These are phyloP conservation scores for Gloeopeniophorella convolvens DNA, from an alignment of 768 basidiomycete genomes.

Conservation along the genomic window DNA sequence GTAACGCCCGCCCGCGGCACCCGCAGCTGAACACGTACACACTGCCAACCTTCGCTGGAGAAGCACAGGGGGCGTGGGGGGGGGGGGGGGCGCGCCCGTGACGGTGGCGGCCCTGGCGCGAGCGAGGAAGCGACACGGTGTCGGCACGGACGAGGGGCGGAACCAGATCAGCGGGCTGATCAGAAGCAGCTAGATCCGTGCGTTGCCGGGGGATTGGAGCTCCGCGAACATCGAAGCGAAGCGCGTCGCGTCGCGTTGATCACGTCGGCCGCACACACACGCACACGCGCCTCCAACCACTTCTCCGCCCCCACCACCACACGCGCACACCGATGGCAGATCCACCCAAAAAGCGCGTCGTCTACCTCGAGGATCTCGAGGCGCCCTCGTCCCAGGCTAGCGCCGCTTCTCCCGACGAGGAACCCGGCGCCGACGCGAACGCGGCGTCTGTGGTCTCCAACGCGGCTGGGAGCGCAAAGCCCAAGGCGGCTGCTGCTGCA, in stretches of 20 bases:
- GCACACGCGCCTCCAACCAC: conserved; percentile 1
- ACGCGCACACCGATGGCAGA: no score
- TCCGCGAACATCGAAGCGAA: conserved; percentile 14
- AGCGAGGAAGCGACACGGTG: no score
- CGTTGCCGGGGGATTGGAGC: conserved; percentile 9
- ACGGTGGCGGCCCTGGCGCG: no score
- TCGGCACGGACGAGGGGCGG: no score
- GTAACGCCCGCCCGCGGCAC: no score
- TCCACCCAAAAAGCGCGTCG: conserved; percentile 20
- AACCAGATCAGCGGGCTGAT: no score
- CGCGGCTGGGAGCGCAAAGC: conserved; percentile 6
- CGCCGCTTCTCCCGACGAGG: not conserved
- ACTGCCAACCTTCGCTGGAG: no score
- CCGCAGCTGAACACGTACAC: no score
- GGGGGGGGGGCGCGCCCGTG: no score
- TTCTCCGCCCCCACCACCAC: conserved; percentile 1
- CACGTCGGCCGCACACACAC: not conserved
- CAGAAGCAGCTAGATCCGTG: not conserved
- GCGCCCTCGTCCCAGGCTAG: conserved; percentile 8
- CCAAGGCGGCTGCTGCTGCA: not conserved
- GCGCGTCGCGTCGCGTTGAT: conserved; percentile 5
- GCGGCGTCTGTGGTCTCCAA: not conserved
- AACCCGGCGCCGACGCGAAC: not conserved
- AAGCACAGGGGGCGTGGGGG: no score
- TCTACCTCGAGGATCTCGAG: conserved; percentile 33